Conservation (phyloP, 805 yeast species). For the Ogataea naganishii region DNA sequence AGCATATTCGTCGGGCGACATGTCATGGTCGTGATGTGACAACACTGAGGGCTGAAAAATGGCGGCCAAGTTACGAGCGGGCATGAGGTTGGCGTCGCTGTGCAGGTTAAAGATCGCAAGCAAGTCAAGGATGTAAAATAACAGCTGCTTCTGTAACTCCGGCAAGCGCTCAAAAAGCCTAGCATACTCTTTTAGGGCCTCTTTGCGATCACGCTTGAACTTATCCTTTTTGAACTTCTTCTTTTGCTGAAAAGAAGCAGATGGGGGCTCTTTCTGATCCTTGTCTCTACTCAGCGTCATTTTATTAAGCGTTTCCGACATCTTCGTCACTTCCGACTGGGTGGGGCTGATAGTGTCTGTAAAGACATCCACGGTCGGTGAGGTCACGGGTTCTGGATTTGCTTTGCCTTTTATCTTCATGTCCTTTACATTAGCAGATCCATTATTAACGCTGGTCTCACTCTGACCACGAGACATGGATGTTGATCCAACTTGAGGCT, state of each 20-base stretch:
- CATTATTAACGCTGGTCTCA: background rate
- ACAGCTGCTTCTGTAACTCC: constrained; percentile 66
- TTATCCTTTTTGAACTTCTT: constrained; percentile 43
- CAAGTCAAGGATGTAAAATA: constrained; percentile 81
- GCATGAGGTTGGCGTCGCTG: constrained; percentile 76
- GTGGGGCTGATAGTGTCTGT: too few species aligned
- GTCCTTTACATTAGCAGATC: too few species aligned
- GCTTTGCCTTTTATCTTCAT: too few species aligned
- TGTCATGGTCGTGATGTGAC: constrained; percentile 87
- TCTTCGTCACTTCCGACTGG: too few species aligned
- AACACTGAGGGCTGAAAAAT: constrained; percentile 95
- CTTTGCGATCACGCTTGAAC: constrained; percentile 54
- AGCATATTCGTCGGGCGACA: constrained; percentile 88
- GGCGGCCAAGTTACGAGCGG: constrained; percentile 88
- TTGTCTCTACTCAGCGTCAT: background rate
- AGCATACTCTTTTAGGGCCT: constrained; percentile 67
- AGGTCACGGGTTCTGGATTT: too few species aligned
- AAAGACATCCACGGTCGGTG: too few species aligned
- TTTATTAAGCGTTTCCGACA: too few species aligned
- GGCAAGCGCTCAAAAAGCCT: constrained; percentile 62
- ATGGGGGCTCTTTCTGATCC: too few species aligned
- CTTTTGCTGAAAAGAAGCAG: too few species aligned
- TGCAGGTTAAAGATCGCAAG: constrained; percentile 78
- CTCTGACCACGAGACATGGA: too few species aligned
- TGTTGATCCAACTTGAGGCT: constrained; percentile 4